These are phyloP conservation scores for Ophiostoma pallidulum DNA, from an alignment of 2,329 filamentous ascomycete species.

Conservation along the genomic window DNA sequence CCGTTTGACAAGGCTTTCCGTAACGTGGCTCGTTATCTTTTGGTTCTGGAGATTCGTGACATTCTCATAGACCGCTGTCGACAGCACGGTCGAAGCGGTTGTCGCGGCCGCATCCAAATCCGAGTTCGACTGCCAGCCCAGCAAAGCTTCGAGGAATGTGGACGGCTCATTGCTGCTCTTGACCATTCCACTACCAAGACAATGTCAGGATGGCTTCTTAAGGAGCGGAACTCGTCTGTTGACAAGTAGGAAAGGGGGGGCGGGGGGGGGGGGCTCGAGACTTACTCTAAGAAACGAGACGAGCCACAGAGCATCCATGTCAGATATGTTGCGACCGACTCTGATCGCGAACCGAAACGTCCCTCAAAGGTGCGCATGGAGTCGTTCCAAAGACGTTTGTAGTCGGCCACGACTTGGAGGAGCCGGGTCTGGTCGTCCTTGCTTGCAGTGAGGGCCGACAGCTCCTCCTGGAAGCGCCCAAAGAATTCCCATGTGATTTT, in stretches of 20 bases:
- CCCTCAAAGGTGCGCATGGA: neutral
- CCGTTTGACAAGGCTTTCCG: slow-evolving; percentile 7
- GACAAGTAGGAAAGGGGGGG: neutral
- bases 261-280: neutral
- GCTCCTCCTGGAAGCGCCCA: slow-evolving; percentile 17
- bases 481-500: slow-evolving; percentile 21
- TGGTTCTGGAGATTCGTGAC: slow-evolving; percentile 3
- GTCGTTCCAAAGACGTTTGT: no score
- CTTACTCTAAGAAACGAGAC: slow-evolving; percentile 13
- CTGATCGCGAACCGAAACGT: neutral
- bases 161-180: slow-evolving; percentile 8
- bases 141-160: slow-evolving; percentile 4
- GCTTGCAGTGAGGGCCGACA: slow-evolving; percentile 6
- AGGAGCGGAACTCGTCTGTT: no score
- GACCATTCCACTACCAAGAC: slow-evolving; percentile 13
- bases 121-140: slow-evolving; percentile 8
- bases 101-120: neutral
- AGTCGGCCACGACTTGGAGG: neutral
- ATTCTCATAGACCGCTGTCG: neutral
- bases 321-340: slow-evolving; percentile 7
- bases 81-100: neutral
- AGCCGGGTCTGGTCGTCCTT: slow-evolving; percentile 2
- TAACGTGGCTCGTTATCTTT: neutral
- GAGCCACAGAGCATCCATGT: slow-evolving; percentile 16
- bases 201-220: no score